These are phyloP conservation scores for Jamesozyma spencerorum DNA, from an alignment of 805 yeast species.

Conservation along the genomic window DNA sequence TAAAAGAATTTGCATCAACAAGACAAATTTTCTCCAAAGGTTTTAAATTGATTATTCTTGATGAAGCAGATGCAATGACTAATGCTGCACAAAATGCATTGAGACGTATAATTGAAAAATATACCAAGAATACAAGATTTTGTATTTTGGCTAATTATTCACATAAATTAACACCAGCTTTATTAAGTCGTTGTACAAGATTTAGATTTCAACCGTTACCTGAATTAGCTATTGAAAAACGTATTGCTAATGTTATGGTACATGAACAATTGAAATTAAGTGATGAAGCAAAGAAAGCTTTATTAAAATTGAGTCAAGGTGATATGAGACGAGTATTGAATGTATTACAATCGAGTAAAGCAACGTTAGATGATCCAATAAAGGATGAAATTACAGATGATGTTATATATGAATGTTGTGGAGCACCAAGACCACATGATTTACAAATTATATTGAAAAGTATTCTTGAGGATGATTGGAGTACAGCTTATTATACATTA, in stretches of 20 bases:
- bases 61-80: conserved; percentile 95
- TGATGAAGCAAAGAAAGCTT: conserved; percentile 51
- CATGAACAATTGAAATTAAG: conserved; percentile 54
- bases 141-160: conserved; percentile 94
- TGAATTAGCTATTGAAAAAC: conserved; percentile 53
- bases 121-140: conserved; percentile 89
- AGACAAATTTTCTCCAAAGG: conserved; percentile 83
- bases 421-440: conserved; percentile 88
- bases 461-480: conserved; percentile 81
- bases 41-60: conserved; percentile 83
- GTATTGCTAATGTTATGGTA: conserved; percentile 60
- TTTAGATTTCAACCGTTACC: conserved; percentile 84
- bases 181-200: conserved; percentile 87
- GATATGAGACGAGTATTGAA: conserved; percentile 95
- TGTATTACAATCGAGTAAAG: conserved; percentile 87
- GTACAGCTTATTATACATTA: conserved; percentile 60
- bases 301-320: conserved; percentile 72
- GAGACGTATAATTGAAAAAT: conserved; percentile 75
- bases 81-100: conserved; percentile 77
- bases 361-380: conserved; percentile 47
- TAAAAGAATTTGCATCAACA: conserved; percentile 92
- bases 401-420: conserved; percentile 88
- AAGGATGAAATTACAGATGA: conserved; percentile 53
- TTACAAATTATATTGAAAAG: conserved; percentile 67
- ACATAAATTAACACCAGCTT: conserved; percentile 91